phyloP scores from a whole-genome alignment of 768 basidiomycete genomes.

The Scleroderma citrinum region DNA sequence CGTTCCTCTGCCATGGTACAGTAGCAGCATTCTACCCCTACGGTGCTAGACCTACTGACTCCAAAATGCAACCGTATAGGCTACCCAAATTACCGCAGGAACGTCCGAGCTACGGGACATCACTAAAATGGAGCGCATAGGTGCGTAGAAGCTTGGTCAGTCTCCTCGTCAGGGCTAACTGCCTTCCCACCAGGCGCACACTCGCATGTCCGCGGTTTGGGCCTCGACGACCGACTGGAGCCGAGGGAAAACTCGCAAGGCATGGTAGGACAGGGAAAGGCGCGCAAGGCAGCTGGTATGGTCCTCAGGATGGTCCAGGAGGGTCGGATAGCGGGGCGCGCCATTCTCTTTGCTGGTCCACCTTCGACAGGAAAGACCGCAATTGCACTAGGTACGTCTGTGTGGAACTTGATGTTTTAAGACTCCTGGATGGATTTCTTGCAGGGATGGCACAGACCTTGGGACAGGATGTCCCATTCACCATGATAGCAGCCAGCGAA shows the following conservation, averaged over 20 bases:
- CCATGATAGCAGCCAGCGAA: slow-evolving; percentile 95
- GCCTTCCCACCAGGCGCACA: slow-evolving; percentile 59
- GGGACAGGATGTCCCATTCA: slow-evolving; percentile 93
- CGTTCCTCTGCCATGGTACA: slow-evolving; percentile 27
- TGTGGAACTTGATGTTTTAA: slow-evolving; percentile 5
- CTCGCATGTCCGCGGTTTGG: slow-evolving; percentile 93
- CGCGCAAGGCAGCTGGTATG: slow-evolving; percentile 95
- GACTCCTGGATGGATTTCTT: neutral
- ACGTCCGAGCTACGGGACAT: slow-evolving; percentile 79
- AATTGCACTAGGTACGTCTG: slow-evolving; percentile 95
- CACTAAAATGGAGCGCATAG: slow-evolving; percentile 92
- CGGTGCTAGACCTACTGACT: slow-evolving; percentile 2
- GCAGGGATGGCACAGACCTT: slow-evolving; percentile 94
- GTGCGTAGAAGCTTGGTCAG: slow-evolving; percentile 30
- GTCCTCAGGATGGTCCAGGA: slow-evolving; percentile 98
- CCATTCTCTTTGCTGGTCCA: slow-evolving; percentile 96
- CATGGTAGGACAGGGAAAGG: slow-evolving; percentile 96
- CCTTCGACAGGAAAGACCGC: slow-evolving; percentile 98
- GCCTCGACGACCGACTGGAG: slow-evolving; percentile 87
- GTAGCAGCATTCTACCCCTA: neutral
- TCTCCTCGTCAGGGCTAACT: neutral
- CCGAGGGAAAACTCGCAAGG: slow-evolving; percentile 87
- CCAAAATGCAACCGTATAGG: slow-evolving; percentile 28
- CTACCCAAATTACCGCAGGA: slow-evolving; percentile 71
- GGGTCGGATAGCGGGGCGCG: slow-evolving; percentile 89